A percentile compares a stretch with the other conserved stretches of the same genome.
These are phyloP conservation scores for Prillingera fragicola DNA, from an alignment of 1,284 basidiomycete genomes.

Conservation along the genomic window DNA sequence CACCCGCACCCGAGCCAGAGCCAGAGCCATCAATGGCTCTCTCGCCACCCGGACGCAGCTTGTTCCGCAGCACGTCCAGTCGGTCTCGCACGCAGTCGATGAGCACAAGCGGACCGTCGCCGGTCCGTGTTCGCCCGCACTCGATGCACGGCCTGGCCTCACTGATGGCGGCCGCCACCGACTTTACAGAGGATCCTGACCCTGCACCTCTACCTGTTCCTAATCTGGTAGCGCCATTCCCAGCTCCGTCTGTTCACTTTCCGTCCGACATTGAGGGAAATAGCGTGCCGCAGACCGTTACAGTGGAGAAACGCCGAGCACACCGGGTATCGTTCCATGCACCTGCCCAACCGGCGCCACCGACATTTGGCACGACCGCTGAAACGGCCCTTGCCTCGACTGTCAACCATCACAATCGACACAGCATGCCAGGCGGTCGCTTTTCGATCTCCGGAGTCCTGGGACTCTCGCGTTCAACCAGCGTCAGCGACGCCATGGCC, in stretches of 20 bases:
- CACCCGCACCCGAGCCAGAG: conserved; percentile 17
- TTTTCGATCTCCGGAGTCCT: conserved; percentile 42
- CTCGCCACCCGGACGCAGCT: conserved; percentile 9
- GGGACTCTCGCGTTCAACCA: conserved; percentile 23
- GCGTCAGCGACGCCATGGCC: conserved; percentile 29
- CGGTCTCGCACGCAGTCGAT: conserved; percentile 9
- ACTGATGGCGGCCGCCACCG: conserved; percentile 12
- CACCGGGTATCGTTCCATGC: conserved; percentile 34
- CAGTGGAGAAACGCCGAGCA: too few species aligned
- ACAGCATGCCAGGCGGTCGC: conserved; percentile 8
- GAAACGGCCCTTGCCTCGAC: conserved; percentile 25
- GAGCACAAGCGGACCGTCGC: conserved; percentile 2
- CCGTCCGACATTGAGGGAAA: conserved; percentile 2
- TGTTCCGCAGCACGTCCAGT: conserved; percentile 32
- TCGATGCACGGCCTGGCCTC: conserved; percentile 27
- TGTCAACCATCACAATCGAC: conserved; percentile 2
- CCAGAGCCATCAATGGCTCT: not conserved
- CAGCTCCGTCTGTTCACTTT: conserved; percentile 16
- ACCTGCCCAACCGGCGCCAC: conserved; percentile 30
- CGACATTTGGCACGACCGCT: conserved; percentile 34
- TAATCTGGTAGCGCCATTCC: conserved; percentile 7
- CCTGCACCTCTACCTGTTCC: conserved; percentile 2
- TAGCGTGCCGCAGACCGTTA: not conserved
- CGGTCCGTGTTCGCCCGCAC: conserved; percentile 12
- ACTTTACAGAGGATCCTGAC: conserved; percentile 11